Evolutionary conservation across 78 protist species (phyloP), one percentile per base, ranked within the genome.

Genomic region (slime mould (Dictyostelium discoideum)): DNA sequence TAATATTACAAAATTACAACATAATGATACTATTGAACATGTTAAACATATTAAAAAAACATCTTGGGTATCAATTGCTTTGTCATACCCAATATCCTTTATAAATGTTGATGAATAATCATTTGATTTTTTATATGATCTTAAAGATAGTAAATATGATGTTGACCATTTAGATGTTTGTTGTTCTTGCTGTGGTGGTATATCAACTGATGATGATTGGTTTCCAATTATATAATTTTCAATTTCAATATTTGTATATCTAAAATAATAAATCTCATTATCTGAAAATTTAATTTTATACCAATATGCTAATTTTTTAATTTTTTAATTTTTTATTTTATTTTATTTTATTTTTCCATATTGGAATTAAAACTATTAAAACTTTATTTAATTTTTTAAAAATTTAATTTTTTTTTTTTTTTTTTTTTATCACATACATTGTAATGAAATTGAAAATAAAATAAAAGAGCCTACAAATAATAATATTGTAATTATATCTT

Each of bases 211-310:
- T 2, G 10, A 11, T 50, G 65, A 54, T 54, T 54, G 65, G 24
- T 65, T 65, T 22, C 74, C 29, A 65, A 22, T 65, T 24, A 24
- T 65, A 65, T 65, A 72, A 32, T 72, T 72, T 24, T 29, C 42
- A 72, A 72, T 72, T 32, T 72, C 44, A 13, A 72, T 72, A 72
- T 72, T 72, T 72, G 79, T 29, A 72, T 32, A 72, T 72, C 79
- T 72, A 72, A 72, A 72, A 29, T 14, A 26, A 72, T 72, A 72
- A 26, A 72, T 26, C 32, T 72, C 44, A 72, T 29, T 29, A 72
- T 72, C 42, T 26, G 37, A 10, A 72, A 72, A 72, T 24, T 72
- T 24, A 32, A 72, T 72, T 32, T 24, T 72, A 32, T 72, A 72
- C 79, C 79, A 72, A 72, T 72, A 72, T 11, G 44, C 79, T 72